Conservation (phyloP, 805 yeast genomes). For the Ogataea salicorniae region DNA sequence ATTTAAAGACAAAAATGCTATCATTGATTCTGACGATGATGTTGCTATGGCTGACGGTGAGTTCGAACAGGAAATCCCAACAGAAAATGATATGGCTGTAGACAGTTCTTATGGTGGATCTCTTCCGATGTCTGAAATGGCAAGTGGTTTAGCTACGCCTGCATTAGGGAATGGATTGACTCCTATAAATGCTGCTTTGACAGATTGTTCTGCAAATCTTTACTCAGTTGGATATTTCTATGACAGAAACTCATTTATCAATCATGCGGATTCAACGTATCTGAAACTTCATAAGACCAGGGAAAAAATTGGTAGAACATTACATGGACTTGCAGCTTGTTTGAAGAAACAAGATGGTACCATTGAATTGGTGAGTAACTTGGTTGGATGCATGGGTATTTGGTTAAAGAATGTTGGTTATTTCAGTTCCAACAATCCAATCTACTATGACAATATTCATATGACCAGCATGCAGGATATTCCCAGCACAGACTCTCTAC, state of each 20-base stretch:
- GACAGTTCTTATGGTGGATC: constrained; percentile 10
- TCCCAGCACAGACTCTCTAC: constrained; percentile 59
- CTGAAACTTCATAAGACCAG: constrained; percentile 55
- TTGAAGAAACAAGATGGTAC: constrained; percentile 55
- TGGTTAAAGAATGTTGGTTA: constrained; percentile 44
- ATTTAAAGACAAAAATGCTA: background rate
- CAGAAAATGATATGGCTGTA: background rate
- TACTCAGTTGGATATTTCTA: constrained; percentile 28
- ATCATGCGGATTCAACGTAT: constrained; percentile 38
- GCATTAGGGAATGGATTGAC: constrained; percentile 36
- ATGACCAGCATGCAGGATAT: constrained; percentile 47
- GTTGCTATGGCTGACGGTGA: constrained; percentile 4
- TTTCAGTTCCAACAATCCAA: constrained; percentile 23
- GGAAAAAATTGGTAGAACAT: constrained; percentile 42
- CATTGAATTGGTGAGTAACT: constrained; percentile 53
- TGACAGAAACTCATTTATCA: constrained; percentile 17
- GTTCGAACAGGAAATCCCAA: constrained; percentile 1
- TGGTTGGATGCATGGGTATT: constrained; percentile 58
- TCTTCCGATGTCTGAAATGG: constrained; percentile 24
- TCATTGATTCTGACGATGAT: background rate
- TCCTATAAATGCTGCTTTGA: constrained; percentile 36
- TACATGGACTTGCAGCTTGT: constrained; percentile 52
- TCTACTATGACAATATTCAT: constrained; percentile 34
- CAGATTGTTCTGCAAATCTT: constrained; percentile 22
- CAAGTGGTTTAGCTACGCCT: constrained; percentile 28